Conservation (phyloP, 208 protist genomes). For the Trypanosoma grayi region DNA sequence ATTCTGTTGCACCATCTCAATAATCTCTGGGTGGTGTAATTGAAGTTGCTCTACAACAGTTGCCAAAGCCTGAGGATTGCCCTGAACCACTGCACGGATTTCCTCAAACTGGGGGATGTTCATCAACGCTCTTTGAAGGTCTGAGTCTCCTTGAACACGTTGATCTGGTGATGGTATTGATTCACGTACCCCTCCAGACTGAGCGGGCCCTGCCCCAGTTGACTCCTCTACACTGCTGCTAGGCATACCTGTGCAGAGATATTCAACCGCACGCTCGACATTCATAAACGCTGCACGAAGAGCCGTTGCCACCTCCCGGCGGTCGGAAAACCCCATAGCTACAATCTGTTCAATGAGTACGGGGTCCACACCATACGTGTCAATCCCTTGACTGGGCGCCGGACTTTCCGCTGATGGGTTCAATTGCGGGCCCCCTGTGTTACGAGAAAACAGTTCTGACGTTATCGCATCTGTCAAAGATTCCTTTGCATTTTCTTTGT, state of each 20-base stretch:
- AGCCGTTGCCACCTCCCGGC: conserved; percentile 63
- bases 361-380: conserved; percentile 29
- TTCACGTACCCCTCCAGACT: background rate
- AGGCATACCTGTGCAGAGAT: conserved; percentile 83
- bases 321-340: conserved; percentile 87
- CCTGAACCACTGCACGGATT: conserved; percentile 56
- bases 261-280: conserved; percentile 83
- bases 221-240: conserved; percentile 23
- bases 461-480: no score
- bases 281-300: conserved; percentile 86
- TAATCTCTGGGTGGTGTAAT: conserved; percentile 64
- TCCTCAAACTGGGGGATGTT: conserved; percentile 74
- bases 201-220: background rate
- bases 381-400: background rate
- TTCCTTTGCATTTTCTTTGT: no score
- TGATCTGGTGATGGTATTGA: conserved; percentile 2
- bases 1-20: conserved; percentile 55
- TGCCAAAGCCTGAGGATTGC: conserved; percentile 55
- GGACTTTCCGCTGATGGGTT: no score
- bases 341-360: conserved; percentile 75
- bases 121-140: conserved; percentile 45
- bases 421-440: no score
- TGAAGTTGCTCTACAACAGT: conserved; percentile 69
- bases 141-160: background rate
- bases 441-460: no score